Conservation (phyloP, 116 monocot species). For the Iris pallida region DNA sequence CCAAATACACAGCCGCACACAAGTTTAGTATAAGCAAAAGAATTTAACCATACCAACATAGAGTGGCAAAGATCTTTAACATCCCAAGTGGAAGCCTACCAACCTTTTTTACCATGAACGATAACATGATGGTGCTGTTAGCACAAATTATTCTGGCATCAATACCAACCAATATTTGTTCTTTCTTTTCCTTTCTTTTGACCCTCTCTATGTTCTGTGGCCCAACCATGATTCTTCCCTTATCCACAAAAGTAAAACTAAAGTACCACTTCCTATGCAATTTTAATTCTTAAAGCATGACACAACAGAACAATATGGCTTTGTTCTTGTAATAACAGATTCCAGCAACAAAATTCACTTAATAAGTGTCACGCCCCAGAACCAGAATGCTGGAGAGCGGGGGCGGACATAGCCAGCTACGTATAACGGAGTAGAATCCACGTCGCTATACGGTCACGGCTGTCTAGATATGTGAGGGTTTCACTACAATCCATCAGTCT, state of each 20-base stretch:
- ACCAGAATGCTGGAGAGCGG: too few species aligned
- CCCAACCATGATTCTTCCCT: slow-evolving; percentile 2
- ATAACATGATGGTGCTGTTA: slow-evolving; percentile 53
- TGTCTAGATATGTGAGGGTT: too few species aligned
- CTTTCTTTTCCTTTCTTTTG: slow-evolving; percentile 8
- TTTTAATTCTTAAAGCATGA: too few species aligned
- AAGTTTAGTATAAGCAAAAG: slow-evolving; percentile 26
- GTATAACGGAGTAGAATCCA: too few species aligned
- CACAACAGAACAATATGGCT: too few species aligned
- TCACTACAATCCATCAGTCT: too few species aligned
- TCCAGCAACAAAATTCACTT: too few species aligned
- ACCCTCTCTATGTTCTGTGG: background rate
- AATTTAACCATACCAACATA: slow-evolving; percentile 83
- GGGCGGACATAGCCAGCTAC: too few species aligned
- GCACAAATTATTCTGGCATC: slow-evolving; percentile 67
- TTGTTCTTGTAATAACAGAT: too few species aligned
- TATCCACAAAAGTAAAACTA: background rate
- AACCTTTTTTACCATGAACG: slow-evolving; percentile 50
- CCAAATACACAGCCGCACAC: slow-evolving; percentile 10
- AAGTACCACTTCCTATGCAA: too few species aligned
- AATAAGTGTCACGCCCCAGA: too few species aligned
- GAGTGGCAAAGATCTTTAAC: slow-evolving; percentile 49
- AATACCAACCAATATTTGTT: slow-evolving; percentile 39
- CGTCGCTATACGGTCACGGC: too few species aligned
- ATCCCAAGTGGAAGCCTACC: slow-evolving; percentile 44